Base-by-base conservation (phyloP, 163 green algal genomes). In the Botryococcus braunii region DNA sequence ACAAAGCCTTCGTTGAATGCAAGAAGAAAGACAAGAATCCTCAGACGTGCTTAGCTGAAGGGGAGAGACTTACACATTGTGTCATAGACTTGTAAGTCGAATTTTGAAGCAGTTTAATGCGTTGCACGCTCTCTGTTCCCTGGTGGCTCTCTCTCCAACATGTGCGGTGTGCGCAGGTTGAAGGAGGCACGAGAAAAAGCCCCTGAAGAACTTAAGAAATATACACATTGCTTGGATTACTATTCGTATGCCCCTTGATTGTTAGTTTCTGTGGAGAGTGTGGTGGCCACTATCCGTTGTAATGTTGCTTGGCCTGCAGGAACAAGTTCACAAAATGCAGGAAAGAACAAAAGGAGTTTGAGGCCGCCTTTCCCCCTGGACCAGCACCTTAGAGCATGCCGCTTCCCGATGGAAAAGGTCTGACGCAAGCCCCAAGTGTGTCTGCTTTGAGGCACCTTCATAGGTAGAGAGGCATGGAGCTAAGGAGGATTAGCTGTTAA, bases 211-310 rank as follows among this genome's bases (percentile, higher is more conserved):
- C 66, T 94, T 32, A 91, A 91, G 48, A 68, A 58, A 0, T 93
- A 87, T 68, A 85, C 78, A 64, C 80, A 88, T 62, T 94, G 87
- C 74, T 87, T 94, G 79, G 82, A 94, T 66, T 94, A 94, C 58
- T 87, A 87, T 69, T 87, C 80, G 82, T 85, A 25, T 34, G 59
- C 29, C 9, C 29, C 34, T 2, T 8, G 29, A 35, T 9, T 6
- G 27, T 2, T 6, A 50, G 27, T 50, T 47, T 5, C 23, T 31
- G 9, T 69, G 29, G 35, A 35, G 6, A 48, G 7, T 35, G 34
- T 27, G 34, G 23, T 25, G n/a, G 17, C 9, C 11, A 21, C 21
- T 61, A 25, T 61, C n/a, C 32, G 9, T 35, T 27, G 34, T 7
- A 34, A 36, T 13, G 31, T 34, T 3, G 31, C 21, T 25, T 65